Conservation (phyloP, 108 stramenopile genomes). For the Cyclostephanos invisitatus region DNA sequence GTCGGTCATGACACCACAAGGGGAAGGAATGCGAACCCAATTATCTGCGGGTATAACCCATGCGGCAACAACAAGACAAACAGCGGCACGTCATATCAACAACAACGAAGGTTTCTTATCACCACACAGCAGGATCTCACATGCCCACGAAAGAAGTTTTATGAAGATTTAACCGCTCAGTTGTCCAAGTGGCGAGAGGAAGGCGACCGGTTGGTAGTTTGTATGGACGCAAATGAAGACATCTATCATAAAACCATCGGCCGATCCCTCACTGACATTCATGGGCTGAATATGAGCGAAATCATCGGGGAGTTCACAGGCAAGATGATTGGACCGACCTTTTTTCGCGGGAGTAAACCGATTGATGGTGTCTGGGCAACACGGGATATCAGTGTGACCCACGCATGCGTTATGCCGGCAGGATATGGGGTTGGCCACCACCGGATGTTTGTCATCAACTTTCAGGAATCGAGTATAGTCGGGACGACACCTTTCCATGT, state of each 20-base stretch:
- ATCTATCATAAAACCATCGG: slow-evolving; percentile 4
- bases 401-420: slow-evolving; percentile 14
- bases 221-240: slow-evolving; percentile 16
- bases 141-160: not conserved
- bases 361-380: slow-evolving; percentile 11
- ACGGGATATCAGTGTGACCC: not conserved
- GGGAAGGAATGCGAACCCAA: not conserved
- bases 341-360: slow-evolving; percentile 2
- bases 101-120: not conserved
- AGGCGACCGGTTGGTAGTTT: slow-evolving; percentile 8
- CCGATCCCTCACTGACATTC: not conserved
- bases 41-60: not conserved
- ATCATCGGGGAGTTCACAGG: slow-evolving; percentile 3
- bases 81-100: not conserved
- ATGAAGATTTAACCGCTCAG: not conserved
- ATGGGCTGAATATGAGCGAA: slow-evolving; percentile 7
- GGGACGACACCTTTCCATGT: not conserved
- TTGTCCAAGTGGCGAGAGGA: not conserved
- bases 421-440: slow-evolving; percentile 23
- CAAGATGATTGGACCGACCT: slow-evolving; percentile 7
- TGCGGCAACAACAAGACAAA: not conserved
- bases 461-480: not conserved
- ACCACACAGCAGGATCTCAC: not conserved
- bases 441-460: slow-evolving; percentile 5
- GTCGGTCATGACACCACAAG: slow-evolving; percentile 6